Base-by-base conservation (phyloP, 192 early-diverging fungal genomes). In the Entomortierella parvispora region DNA sequence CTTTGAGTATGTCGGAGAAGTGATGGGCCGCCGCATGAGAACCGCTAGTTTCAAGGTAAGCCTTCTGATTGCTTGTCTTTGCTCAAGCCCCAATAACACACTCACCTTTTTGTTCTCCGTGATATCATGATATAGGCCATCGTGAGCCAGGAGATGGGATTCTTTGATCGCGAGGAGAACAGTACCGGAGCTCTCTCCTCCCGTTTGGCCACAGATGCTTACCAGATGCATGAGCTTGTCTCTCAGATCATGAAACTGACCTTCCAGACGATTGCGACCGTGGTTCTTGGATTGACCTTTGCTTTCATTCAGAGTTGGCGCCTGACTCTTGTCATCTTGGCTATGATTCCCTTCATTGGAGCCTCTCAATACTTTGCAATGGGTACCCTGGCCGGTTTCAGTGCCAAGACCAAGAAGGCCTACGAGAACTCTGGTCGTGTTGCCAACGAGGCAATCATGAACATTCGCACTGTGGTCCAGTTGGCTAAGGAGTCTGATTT, bases 101-200 rank as follows among this genome's bases (percentile, higher is more conserved):
- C 32, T 10, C 55, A 37, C 3, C 2, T 45, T 12, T n/a, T 28
- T 15, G 23, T 23, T 5, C 8, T 49, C 12, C 7, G 2, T 54
- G 9, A 28, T 45, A 22, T 22, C 18, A 1, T 43, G 0, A 37
- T 37, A 5, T 53, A 75, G 56, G 82, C 91, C 20, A 90, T 97
- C 57, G 65, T 96, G 54, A 81, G 86, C n/a, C 96, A 97, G 77
- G 92, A 96, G 29, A 93, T 95, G 63, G 92, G 80, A 3, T 97
- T 89, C 83, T 97, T 96, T 79, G 96, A 97, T 77, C 49, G 72
- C 14, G 85, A 87, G 59, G 82, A 83, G 62, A 93, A 92, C 69
- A 82, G 87, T 61, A 91, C 90, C 1, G 93, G 93, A 42, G 93
- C 93, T 58, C 84, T 96, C 25, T 86, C 93, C 18, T 93, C 90